Percentiles rank a stretch among this genome's conserved stretches.
These are phyloP conservation scores for Venturia asperata DNA, from an alignment of 2,329 filamentous ascomycete species.

Conservation along the genomic window DNA sequence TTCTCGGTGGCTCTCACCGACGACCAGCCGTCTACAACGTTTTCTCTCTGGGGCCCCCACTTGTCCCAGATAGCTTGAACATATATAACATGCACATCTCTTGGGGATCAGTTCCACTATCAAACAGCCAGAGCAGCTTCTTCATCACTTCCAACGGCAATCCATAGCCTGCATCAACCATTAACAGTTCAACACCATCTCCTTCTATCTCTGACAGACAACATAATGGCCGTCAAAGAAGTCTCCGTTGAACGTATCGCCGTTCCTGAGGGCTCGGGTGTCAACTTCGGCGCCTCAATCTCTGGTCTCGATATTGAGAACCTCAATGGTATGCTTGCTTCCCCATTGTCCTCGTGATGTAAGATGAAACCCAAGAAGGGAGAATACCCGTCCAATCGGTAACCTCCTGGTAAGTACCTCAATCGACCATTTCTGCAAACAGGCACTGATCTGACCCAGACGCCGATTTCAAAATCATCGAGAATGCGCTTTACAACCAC, in stretches of 20 bases:
- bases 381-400: constrained; percentile 21
- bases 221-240: constrained; percentile 17
- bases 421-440: background rate
- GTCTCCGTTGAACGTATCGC: constrained; percentile 18
- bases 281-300: constrained; percentile 19
- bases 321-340: constrained; percentile 18
- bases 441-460: constrained; percentile 35
- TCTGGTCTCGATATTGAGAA: constrained; percentile 19
- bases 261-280: constrained; percentile 14
- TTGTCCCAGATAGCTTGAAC: background rate
- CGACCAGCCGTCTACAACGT: background rate
- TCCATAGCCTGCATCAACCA: background rate
- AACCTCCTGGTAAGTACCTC: constrained; percentile 20
- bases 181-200: background rate
- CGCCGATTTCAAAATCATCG: constrained; percentile 57
- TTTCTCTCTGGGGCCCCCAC: background rate
- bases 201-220: background rate
- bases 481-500: constrained; percentile 58
- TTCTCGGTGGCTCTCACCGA: background rate
- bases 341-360: background rate
- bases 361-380: constrained; percentile 14
- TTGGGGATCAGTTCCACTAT: background rate
- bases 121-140: background rate
- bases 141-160: background rate
- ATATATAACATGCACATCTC: background rate